Evolutionary conservation across 208 protist species (phyloP).

Genomic region (Acanthamoeba comandoni): DNA sequence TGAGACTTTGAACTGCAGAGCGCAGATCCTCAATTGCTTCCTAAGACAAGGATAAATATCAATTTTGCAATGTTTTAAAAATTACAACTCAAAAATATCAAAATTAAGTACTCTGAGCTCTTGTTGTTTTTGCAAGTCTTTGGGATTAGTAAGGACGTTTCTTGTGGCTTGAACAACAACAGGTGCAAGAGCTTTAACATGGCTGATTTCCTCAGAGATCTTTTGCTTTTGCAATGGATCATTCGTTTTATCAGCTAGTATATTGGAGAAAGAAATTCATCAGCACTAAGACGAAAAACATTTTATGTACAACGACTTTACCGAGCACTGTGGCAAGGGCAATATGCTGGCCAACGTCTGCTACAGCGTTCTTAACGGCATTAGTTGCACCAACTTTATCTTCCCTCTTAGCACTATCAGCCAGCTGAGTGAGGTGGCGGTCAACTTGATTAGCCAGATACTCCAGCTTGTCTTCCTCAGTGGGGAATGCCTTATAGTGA

Average conservation of each 20-base stretch:
- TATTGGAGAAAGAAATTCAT: neutral
- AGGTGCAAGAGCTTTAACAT: constrained; percentile 48
- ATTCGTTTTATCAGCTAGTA: neutral
- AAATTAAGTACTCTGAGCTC: too few species aligned
- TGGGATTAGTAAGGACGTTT: constrained; percentile 4
- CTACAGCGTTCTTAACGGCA: constrained; percentile 38
- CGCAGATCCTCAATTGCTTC: constrained; percentile 41
- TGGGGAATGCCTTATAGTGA: constrained; percentile 2
- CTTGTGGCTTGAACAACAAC: constrained; percentile 42
- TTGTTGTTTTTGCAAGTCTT: constrained; percentile 15
- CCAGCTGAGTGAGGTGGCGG: constrained; percentile 22
- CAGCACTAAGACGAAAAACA: too few species aligned
- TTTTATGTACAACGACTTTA: neutral
- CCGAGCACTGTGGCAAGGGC: constrained; percentile 23
- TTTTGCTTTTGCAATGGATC: constrained; percentile 46
- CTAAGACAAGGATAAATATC: neutral
- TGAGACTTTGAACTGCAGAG: constrained; percentile 19
- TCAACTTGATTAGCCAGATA: constrained; percentile 33
- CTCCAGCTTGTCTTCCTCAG: constrained; percentile 6
- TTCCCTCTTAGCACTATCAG: neutral
- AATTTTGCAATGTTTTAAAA: too few species aligned
- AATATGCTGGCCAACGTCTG: constrained; percentile 22
- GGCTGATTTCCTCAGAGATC: constrained; percentile 20
- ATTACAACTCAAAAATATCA: too few species aligned
- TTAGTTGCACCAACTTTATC: neutral